phyloP scores from a whole-genome alignment of 2,329 filamentous ascomycete species.

The Talaromyces sp. region DNA sequence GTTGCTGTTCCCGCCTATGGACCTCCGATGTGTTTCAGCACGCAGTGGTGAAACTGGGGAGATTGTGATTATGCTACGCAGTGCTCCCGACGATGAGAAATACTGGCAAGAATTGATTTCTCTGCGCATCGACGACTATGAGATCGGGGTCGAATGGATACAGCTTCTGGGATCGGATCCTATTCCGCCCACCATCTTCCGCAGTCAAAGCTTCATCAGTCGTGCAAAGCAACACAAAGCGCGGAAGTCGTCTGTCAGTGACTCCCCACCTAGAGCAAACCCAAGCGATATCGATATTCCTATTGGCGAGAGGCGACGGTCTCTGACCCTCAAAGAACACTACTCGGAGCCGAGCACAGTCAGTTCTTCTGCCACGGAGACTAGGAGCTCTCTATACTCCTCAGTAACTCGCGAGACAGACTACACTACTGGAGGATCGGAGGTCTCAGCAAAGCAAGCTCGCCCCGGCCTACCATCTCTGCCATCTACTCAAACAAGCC shows the following conservation, averaged over 20 bases:
- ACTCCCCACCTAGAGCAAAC: slow-evolving; percentile 36
- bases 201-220: slow-evolving; percentile 56
- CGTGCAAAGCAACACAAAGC: slow-evolving; percentile 41
- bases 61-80: slow-evolving; percentile 85
- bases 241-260: slow-evolving; percentile 25
- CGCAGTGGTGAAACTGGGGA: slow-evolving; percentile 76
- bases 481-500: slow-evolving; percentile 32
- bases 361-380: slow-evolving; percentile 31
- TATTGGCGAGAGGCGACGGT: slow-evolving; percentile 59
- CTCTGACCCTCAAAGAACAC: slow-evolving; percentile 30
- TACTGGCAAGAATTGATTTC: slow-evolving; percentile 85
- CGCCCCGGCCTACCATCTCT: slow-evolving; percentile 33
- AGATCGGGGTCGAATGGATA: slow-evolving; percentile 83
- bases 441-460: slow-evolving; percentile 25
- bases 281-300: slow-evolving; percentile 62
- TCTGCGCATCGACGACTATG: slow-evolving; percentile 74
- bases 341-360: slow-evolving; percentile 37
- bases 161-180: slow-evolving; percentile 74
- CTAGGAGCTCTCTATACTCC: slow-evolving; percentile 33
- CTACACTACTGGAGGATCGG: slow-evolving; percentile 28
- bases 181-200: slow-evolving; percentile 61
- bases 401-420: slow-evolving; percentile 39
- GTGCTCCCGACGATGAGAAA: slow-evolving; percentile 58
- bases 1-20: slow-evolving; percentile 90
- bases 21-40: slow-evolving; percentile 72